phyloP scores from a whole-genome alignment of 345 rosid species.

The Camelina neglecta region DNA sequence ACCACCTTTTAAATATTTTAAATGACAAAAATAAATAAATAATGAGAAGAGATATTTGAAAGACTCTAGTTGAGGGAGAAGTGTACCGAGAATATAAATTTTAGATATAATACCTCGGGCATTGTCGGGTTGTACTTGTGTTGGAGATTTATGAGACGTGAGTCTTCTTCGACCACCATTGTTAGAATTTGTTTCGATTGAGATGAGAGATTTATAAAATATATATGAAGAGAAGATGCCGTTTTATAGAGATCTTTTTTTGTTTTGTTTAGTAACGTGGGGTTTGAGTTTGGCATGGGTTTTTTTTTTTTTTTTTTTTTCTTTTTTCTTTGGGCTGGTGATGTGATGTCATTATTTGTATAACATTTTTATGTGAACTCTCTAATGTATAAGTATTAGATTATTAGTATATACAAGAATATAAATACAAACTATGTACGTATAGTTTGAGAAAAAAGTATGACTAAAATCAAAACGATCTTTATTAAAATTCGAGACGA shows the following conservation, averaged over 20 bases:
- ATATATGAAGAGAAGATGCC: slow-evolving; percentile 36
- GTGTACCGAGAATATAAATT: slow-evolving; percentile 14
- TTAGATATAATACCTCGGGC: slow-evolving; percentile 64
- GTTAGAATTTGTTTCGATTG: slow-evolving; percentile 33
- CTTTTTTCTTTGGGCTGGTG: too few relatives aligned
- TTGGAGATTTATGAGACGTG: slow-evolving; percentile 46
- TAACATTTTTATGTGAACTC: slow-evolving; percentile 14
- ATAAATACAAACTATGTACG: slow-evolving; percentile 8
- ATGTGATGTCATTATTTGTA: slow-evolving; percentile 22
- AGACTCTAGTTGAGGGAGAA: neutral
- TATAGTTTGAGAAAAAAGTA: neutral
- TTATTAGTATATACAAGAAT: neutral
- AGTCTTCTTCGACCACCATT: slow-evolving; percentile 53
- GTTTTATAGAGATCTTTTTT: slow-evolving; percentile 34
- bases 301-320: too few relatives aligned
- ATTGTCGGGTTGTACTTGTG: slow-evolving; percentile 53
- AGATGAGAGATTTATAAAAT: slow-evolving; percentile 27
- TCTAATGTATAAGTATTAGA: neutral
- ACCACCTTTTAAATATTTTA: slow-evolving; percentile 50
- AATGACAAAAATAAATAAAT: neutral
- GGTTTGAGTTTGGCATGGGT: slow-evolving; percentile 16
- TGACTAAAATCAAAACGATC: neutral
- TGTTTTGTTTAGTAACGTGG: slow-evolving; percentile 3
- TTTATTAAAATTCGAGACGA: neutral
- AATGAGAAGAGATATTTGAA: neutral